Evolutionary conservation across 345 rosid species (phyloP).

Genomic region (Iberis pinnata): DNA sequence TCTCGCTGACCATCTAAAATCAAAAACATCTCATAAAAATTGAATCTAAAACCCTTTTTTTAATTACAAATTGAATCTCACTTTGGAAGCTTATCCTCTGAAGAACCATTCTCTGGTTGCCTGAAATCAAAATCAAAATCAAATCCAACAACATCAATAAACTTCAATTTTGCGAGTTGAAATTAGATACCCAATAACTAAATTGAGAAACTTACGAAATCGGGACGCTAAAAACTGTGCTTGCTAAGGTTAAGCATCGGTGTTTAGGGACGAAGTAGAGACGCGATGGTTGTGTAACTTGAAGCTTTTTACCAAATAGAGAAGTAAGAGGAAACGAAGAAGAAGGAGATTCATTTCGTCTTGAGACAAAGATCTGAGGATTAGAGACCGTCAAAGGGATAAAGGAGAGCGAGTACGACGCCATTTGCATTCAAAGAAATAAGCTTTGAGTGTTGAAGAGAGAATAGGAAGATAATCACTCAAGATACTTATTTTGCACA

Average conservation of each 20-base stretch:
- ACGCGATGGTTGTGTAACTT: slow-evolving; percentile 27
- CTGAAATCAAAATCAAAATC: slow-evolving; percentile 32
- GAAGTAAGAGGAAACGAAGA: slow-evolving; percentile 30
- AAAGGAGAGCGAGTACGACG: slow-evolving; percentile 42
- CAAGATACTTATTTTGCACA: too few species aligned
- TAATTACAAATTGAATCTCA: slow-evolving; percentile 32
- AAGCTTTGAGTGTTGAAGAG: neutral
- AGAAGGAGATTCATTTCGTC: slow-evolving; percentile 15
- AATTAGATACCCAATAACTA: neutral
- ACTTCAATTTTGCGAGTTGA: neutral
- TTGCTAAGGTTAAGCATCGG: slow-evolving; percentile 35
- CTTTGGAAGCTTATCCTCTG: slow-evolving; percentile 55
- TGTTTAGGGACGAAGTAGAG: slow-evolving; percentile 27
- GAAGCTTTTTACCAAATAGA: slow-evolving; percentile 41
- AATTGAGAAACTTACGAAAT: slow-evolving; percentile 36
- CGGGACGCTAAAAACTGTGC: slow-evolving; percentile 58
- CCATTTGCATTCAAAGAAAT: slow-evolving; percentile 33
- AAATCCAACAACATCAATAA: slow-evolving; percentile 13
- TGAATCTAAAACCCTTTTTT: neutral
- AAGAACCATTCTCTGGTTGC: slow-evolving; percentile 39
- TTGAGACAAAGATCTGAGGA: slow-evolving; percentile 24
- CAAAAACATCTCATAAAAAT: neutral
- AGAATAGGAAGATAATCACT: neutral
- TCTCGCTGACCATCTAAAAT: slow-evolving; percentile 86
- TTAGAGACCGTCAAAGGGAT: slow-evolving; percentile 35